phyloP scores from a whole-genome alignment of 352 stramenopile genomes.

The Pythium phragmitis region DNA sequence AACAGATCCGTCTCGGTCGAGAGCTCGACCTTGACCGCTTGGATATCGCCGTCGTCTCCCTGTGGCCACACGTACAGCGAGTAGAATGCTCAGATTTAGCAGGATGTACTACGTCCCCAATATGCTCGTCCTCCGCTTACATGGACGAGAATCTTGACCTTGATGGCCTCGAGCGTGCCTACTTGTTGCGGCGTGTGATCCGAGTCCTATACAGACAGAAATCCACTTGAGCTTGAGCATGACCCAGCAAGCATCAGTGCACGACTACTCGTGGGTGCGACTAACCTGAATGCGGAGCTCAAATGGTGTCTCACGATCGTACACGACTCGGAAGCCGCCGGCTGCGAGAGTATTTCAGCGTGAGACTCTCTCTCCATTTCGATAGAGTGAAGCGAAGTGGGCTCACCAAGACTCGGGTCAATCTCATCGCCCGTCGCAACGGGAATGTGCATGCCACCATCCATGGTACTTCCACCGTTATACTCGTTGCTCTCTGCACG shows the following conservation, averaged over 20 bases:
- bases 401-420: slow-evolving; percentile 73
- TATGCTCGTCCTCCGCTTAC: slow-evolving; percentile 27
- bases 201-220: slow-evolving; percentile 31
- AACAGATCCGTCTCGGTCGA: slow-evolving; percentile 93
- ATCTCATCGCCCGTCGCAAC: slow-evolving; percentile 60
- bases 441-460: slow-evolving; percentile 37
- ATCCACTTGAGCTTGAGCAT: background rate
- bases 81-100: background rate
- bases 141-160: slow-evolving; percentile 92
- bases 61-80: slow-evolving; percentile 18
- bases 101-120: background rate
- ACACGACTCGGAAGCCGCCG: slow-evolving; percentile 88
- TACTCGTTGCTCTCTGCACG: slow-evolving; percentile 32
- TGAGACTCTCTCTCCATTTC: background rate
- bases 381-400: background rate
- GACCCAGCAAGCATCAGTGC: background rate
- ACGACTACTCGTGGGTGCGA: background rate
- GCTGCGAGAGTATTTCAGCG: slow-evolving; percentile 23
- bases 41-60: slow-evolving; percentile 83
- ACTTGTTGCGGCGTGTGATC: slow-evolving; percentile 89
- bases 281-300: slow-evolving; percentile 87
- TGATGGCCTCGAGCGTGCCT: slow-evolving; percentile 92
- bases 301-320: slow-evolving; percentile 90
- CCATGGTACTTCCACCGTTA: slow-evolving; percentile 26
- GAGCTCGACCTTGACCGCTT: slow-evolving; percentile 88